These are phyloP conservation scores for Mycosphaerella sp. DNA, from an alignment of 2,329 filamentous ascomycete species.

Conservation along the genomic window DNA sequence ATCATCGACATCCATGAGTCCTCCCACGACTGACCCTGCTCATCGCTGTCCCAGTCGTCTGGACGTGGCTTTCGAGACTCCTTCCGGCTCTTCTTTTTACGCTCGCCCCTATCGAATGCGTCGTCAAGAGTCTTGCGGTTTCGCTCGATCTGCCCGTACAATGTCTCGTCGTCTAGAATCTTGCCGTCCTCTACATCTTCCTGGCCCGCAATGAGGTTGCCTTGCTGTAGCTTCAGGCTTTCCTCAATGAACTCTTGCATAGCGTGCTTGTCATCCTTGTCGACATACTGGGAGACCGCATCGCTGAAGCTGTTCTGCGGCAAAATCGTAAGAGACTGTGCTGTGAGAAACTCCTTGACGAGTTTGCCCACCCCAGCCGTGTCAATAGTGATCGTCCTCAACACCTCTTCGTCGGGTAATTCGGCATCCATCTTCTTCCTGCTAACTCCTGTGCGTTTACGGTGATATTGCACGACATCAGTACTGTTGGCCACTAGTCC, in stretches of 20 bases:
- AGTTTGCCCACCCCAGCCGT: constrained; percentile 81
- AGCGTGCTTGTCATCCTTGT: constrained; percentile 90
- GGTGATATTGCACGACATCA: constrained; percentile 88
- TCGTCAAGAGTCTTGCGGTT: constrained; percentile 58
- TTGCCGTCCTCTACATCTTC: constrained; percentile 70
- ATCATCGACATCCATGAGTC: constrained; percentile 59
- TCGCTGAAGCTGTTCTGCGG: constrained; percentile 91
- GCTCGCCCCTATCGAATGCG: constrained; percentile 59
- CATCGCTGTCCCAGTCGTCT: constrained; percentile 78
- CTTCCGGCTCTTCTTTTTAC: constrained; percentile 49
- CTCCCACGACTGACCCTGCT: constrained; percentile 73
- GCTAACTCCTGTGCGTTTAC: constrained; percentile 65
- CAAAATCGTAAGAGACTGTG: constrained; percentile 85
- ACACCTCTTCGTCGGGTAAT: constrained; percentile 57
- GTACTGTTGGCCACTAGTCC: constrained; percentile 89
- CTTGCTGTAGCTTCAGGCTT: constrained; percentile 40
- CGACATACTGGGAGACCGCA: constrained; percentile 85
- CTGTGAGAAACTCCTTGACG: constrained; percentile 78
- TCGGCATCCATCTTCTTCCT: constrained; percentile 47
- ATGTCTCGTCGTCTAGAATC: constrained; percentile 45
- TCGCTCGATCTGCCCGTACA: constrained; percentile 53
- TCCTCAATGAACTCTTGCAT: constrained; percentile 54
- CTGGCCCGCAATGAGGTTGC: constrained; percentile 50
- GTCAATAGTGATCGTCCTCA: constrained; percentile 49
- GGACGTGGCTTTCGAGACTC: constrained; percentile 58